Evolutionary conservation across 495 filamentous ascomycete species (phyloP), one percentile per base, ranked within the genome.

Genomic region (Lophium mytilinum): DNA sequence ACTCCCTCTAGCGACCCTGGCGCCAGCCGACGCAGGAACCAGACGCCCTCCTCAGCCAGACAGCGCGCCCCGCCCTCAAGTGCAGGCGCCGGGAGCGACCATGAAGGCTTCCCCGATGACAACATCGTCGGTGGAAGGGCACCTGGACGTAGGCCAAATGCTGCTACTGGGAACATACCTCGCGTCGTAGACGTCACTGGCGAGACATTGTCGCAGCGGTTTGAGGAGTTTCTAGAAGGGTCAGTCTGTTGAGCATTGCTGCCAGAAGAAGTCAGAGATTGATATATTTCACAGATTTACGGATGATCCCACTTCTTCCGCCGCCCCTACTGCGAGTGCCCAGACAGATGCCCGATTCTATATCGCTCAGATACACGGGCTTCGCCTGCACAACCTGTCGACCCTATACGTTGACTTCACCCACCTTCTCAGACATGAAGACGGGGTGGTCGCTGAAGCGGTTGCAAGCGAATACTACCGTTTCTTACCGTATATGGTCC

Each of bases 381-480:
- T 99, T 79, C 77, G 80, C 18, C 84, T 83, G 53, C 90, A 88
- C 70, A 82, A 85, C 57, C 78, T 95, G n/a, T 96, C 91, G 0
- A 99, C 93, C 5, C 83, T 97, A 40, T 99, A 97, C 69, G 88
- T 99, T 66, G 94, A 99, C 72, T 99, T 84, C 75, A 88, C 82
- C 49, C 93, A 99, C 71, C 72, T 99, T 37, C 77, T 84, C 65
- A 79, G 83, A 56, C 82, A 86, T 56, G 87, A 68, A 49, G 65
- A 71, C 54, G 73, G 87, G 21, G 80, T 83, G 36, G 73, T 99
- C 40, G 88, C 91, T 14, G 83, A 82, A 50, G 91, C 89, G 37
- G 88, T 97, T 55, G 84, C 88, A 50, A 83, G 82, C 63, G 85
- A 92, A 62, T 96, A 96, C 77, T 97, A 97, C 71, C 86, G 93